These are phyloP conservation scores for Tolypocladium paradoxum DNA, from an alignment of 2,329 filamentous ascomycete genomes.

Conservation along the genomic window DNA sequence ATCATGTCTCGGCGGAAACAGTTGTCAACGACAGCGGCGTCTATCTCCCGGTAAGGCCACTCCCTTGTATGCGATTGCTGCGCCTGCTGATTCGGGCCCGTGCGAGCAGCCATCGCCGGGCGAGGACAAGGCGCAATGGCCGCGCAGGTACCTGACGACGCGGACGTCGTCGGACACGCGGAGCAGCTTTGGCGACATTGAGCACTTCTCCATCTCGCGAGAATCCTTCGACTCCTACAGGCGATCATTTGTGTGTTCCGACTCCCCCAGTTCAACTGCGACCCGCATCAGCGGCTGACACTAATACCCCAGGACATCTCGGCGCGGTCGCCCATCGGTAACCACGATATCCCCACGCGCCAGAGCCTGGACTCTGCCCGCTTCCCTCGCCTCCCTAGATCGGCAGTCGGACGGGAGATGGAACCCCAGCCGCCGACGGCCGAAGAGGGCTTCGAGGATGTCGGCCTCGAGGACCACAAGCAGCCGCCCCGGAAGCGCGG, in stretches of 20 bases:
- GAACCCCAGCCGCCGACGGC: constrained; percentile 52
- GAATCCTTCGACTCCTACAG: constrained; percentile 97
- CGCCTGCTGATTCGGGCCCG: not conserved
- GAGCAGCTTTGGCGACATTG: constrained; percentile 66
- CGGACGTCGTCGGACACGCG: constrained; percentile 43
- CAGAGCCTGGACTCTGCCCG: constrained; percentile 72
- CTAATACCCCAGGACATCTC: constrained; percentile 65
- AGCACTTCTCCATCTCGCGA: constrained; percentile 88
- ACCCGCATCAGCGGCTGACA: constrained; percentile 7
- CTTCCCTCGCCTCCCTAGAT: constrained; percentile 50
- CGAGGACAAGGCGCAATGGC: constrained; percentile 77
- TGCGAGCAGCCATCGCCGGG: constrained; percentile 65
- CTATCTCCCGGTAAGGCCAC: constrained; percentile 68
- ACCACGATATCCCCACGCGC: constrained; percentile 50
- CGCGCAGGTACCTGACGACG: constrained; percentile 39
- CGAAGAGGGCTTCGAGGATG: constrained; percentile 82
- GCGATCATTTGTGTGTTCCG: constrained; percentile 71
- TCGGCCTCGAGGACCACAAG: constrained; percentile 71
- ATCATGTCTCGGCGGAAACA: constrained; percentile 25
- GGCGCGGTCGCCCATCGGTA: constrained; percentile 65
- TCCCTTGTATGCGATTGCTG: not conserved
- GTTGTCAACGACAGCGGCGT: constrained; percentile 94
- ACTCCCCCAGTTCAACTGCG: not conserved
- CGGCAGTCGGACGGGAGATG: constrained; percentile 47
- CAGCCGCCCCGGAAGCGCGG: constrained; percentile 44